These are phyloP conservation scores for Aspergillus pseudoglaucus DNA, from an alignment of 2,329 filamentous ascomycete genomes.

Conservation along the genomic window DNA sequence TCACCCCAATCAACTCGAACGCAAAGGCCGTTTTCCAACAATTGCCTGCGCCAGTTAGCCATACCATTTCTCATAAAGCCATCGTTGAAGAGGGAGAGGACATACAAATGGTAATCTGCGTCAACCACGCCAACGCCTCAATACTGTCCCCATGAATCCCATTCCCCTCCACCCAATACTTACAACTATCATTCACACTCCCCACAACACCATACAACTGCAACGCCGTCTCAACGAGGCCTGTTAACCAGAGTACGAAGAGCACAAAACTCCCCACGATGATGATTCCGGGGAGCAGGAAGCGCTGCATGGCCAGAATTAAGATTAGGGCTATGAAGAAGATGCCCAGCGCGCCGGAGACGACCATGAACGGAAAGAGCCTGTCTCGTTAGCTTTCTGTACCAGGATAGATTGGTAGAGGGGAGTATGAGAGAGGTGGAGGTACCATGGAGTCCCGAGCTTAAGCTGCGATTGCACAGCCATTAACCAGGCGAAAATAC, in stretches of 20 bases:
- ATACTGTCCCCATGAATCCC: conserved; percentile 42
- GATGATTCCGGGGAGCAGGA: conserved; percentile 53
- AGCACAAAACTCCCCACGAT: conserved; percentile 56
- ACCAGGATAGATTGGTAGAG: conserved; percentile 1
- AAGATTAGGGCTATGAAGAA: conserved; percentile 55
- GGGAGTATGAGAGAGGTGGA: conserved; percentile 1
- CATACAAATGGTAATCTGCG: conserved; percentile 57
- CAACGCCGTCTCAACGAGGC: conserved; percentile 56
- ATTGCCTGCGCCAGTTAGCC: conserved; percentile 37
- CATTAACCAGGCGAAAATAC: conserved; percentile 57
- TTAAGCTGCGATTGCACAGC: conserved; percentile 50
- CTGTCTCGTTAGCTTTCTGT: conserved; percentile 31
- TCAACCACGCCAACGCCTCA: conserved; percentile 56
- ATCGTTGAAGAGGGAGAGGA: conserved; percentile 7
- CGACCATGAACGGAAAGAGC: conserved; percentile 60
- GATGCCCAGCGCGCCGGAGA: conserved; percentile 50
- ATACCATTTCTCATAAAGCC: not conserved
- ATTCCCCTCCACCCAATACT: conserved; percentile 48
- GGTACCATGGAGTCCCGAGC: conserved; percentile 55
- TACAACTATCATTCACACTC: conserved; percentile 55
- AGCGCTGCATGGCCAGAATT: conserved; percentile 49
- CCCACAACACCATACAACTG: conserved; percentile 53
- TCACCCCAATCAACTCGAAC: conserved; percentile 56
- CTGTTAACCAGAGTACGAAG: conserved; percentile 55
- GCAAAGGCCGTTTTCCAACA: conserved; percentile 59